phyloP scores from a whole-genome alignment of 2,329 filamentous ascomycete genomes.

The Rhynchosporium graminicola region DNA sequence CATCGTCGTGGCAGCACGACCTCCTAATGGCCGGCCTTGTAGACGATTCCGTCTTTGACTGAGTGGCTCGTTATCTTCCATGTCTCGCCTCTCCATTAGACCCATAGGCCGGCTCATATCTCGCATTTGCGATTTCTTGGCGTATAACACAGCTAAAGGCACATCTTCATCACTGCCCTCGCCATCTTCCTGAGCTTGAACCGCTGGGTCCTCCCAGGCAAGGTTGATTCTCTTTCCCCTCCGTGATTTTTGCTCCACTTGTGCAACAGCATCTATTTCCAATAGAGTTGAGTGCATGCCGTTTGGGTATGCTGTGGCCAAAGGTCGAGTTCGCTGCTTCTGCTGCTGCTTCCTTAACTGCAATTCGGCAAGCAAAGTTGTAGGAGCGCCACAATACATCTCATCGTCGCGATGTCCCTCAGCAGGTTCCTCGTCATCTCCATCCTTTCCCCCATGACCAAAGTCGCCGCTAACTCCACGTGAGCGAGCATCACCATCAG shows the following conservation, averaged over 20 bases:
- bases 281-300: conserved; percentile 91
- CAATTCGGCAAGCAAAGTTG: conserved; percentile 88
- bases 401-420: conserved; percentile 47
- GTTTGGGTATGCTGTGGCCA: conserved; percentile 61
- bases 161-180: conserved; percentile 78
- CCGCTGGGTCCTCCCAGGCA: conserved; percentile 78
- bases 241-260: conserved; percentile 76
- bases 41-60: conserved; percentile 38
- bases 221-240: conserved; percentile 77
- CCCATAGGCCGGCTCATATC: conserved; percentile 68
- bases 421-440: conserved; percentile 48
- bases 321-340: conserved; percentile 73
- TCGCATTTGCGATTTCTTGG: conserved; percentile 47
- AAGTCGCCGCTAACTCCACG: conserved; percentile 22
- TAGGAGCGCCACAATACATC: conserved; percentile 70
- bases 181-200: conserved; percentile 48
- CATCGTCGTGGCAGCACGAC: conserved; percentile 37
- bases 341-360: conserved; percentile 89
- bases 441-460: conserved; percentile 31
- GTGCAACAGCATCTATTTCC: conserved; percentile 85
- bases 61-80: conserved; percentile 87
- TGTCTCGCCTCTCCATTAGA: conserved; percentile 75
- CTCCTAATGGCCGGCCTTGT: conserved; percentile 29
- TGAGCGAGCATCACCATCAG: conserved; percentile 25
- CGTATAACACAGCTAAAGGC: conserved; percentile 79